phyloP scores from a whole-genome alignment of 345 rosid genomes.

The Laguncularia racemosa region DNA sequence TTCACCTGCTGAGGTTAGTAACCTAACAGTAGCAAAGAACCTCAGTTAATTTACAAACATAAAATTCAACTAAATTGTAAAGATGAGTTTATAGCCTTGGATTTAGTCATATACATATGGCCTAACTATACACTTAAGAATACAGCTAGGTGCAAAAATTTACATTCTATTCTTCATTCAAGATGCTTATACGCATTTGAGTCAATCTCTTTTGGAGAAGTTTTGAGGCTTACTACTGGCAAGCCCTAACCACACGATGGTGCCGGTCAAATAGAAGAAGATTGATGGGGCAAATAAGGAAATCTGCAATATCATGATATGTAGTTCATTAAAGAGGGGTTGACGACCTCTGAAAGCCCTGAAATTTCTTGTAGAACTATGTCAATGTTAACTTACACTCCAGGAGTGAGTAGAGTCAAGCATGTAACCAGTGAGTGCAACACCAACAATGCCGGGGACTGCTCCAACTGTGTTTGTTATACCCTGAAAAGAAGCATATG shows the following conservation, averaged over 20 bases:
- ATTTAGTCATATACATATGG: too few relatives aligned
- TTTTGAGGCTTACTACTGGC: conserved; percentile 86
- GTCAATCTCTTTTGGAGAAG: conserved; percentile 43
- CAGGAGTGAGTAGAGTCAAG: conserved; percentile 92
- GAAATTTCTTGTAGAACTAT: not conserved
- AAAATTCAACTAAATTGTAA: too few relatives aligned
- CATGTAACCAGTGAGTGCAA: conserved; percentile 85
- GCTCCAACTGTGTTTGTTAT: conserved; percentile 92
- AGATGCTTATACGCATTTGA: not conserved
- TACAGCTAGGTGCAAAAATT: too few relatives aligned
- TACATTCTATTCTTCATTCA: conserved; percentile 2
- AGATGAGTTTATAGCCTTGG: too few relatives aligned
- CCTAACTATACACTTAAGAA: too few relatives aligned
- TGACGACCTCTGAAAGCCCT: not conserved
- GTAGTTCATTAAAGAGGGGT: not conserved
- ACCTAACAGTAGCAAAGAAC: too few relatives aligned
- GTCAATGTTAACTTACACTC: conserved; percentile 61
- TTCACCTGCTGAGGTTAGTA: too few relatives aligned
- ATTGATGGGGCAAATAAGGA: conserved; percentile 82
- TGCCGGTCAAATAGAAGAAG: conserved; percentile 91
- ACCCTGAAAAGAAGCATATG: conserved; percentile 38
- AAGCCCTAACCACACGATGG: conserved; percentile 75
- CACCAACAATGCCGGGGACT: conserved; percentile 84
- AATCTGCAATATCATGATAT: conserved; percentile 29
- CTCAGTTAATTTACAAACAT: too few relatives aligned